A percentile compares a stretch with the other conserved stretches of the same genome.
These are phyloP conservation scores for Penicillium maclennaniae DNA, from an alignment of 495 filamentous ascomycete species.

Conservation along the genomic window DNA sequence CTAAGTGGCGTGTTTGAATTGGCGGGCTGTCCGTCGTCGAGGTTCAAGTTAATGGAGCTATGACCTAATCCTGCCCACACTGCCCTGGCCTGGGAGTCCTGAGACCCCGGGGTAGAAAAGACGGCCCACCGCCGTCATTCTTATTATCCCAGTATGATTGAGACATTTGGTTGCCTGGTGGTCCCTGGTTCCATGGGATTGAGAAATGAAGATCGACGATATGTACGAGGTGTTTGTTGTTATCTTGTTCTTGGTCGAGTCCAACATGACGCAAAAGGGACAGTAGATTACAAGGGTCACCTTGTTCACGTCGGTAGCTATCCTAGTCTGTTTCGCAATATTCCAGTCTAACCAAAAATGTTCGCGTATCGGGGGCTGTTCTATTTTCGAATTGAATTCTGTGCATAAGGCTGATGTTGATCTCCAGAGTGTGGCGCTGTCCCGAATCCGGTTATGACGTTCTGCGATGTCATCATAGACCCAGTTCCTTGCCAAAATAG, in stretches of 20 bases:
- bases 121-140: background rate
- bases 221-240: background rate
- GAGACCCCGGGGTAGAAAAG: background rate
- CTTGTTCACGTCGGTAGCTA: background rate
- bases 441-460: slow-evolving; percentile 4
- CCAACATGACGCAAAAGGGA: background rate
- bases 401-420: slow-evolving; percentile 8
- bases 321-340: background rate
- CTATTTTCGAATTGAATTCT: background rate
- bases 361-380: background rate
- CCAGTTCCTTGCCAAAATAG: slow-evolving; percentile 3
- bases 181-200: background rate
- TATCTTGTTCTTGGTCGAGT: background rate
- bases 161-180: background rate
- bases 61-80: background rate
- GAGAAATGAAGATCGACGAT: slow-evolving; percentile 2
- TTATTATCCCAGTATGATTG: background rate
- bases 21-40: background rate
- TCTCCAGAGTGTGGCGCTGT: slow-evolving; percentile 2
- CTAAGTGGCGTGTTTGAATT: background rate
- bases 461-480: background rate
- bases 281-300: no score
- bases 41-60: background rate
- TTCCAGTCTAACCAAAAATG: background rate
- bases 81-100: background rate